Percentiles rank a stretch among this genome's conserved stretches.
Conservation (phyloP, 371 early-diverging fungal species). For the Mucor piriformis region DNA sequence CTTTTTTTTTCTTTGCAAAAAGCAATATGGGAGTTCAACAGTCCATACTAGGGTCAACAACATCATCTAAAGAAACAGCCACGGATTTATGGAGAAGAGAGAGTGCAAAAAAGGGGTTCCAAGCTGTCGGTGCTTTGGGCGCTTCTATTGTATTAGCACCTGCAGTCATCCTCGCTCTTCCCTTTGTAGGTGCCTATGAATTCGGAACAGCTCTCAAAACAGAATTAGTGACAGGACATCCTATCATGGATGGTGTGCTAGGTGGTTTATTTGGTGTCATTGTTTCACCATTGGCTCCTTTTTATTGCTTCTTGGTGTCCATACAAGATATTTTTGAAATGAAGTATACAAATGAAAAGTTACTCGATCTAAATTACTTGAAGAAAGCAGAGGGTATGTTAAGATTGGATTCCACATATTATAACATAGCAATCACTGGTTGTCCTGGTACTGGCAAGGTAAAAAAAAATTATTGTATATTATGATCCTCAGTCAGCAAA, state of each 20-base stretch:
- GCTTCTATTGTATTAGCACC: slow-evolving; percentile 24
- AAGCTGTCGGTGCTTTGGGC: slow-evolving; percentile 23
- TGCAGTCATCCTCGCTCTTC: slow-evolving; percentile 31
- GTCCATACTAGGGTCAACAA: not conserved
- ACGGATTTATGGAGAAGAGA: slow-evolving; percentile 26
- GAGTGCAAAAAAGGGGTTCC: slow-evolving; percentile 23
- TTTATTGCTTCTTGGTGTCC: slow-evolving; percentile 25
- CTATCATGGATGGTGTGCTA: slow-evolving; percentile 19
- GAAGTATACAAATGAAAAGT: not conserved
- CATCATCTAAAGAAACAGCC: slow-evolving; percentile 21
- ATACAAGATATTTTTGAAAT: slow-evolving; percentile 24
- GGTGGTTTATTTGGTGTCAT: slow-evolving; percentile 34
- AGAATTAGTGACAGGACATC: slow-evolving; percentile 26
- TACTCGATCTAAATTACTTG: slow-evolving; percentile 23
- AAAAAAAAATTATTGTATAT: too few species aligned
- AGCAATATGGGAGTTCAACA: slow-evolving; percentile 4
- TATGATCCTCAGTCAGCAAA: too few species aligned
- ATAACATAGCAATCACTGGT: slow-evolving; percentile 35
- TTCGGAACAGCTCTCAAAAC: slow-evolving; percentile 24
- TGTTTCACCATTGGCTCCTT: slow-evolving; percentile 32
- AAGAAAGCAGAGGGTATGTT: slow-evolving; percentile 17
- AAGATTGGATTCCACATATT: slow-evolving; percentile 16
- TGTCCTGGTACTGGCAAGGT: slow-evolving; percentile 42
- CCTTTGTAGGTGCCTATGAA: slow-evolving; percentile 39
- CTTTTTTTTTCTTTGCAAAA: not conserved